Evolutionary conservation across 1,284 basidiomycete genomes (phyloP), one percentile per base, ranked within the genome.

Genomic region (Ganoderma lucidum): DNA sequence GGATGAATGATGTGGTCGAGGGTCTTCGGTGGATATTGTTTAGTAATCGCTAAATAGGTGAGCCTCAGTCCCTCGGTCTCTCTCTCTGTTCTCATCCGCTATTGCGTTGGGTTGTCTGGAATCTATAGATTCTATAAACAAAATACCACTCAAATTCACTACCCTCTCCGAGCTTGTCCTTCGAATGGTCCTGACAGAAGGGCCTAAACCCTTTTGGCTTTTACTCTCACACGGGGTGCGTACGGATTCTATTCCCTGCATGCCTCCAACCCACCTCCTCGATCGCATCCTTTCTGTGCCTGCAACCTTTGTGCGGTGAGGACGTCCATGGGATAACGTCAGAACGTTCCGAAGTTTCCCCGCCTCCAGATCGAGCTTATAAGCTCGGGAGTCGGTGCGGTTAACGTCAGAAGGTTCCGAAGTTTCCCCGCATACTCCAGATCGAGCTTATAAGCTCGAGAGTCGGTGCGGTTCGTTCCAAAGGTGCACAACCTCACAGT

Each of bases 21-120:
- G 77, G 77, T 19, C 35, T 79, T 48, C 74, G 74, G 55, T 79
- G 79, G 79, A 69, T 77, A 10, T 32, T 78, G 41, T 79, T 79
- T 71, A 77, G 78, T 62, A 76, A 76, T 68, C 74, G 78, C 12
- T 80, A 62, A 61, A 42, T 15, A 69, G 73, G 69, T 66, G 55
- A 14, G 64, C 61, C 6, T 12, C 28, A 32, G 28, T 17, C n/a
- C 19, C 17, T 35, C 41, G 42, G 30, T 32, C 51, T 15, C 19
- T 28, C 17, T 23, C 53, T 12, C 51, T 70, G 15, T 35, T 61
- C 58, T 68, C 56, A 63, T 64, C 12, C 14, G 9, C 41, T 9
- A 1, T 19, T 28, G 37, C 3, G 19, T 48, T 53, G 44, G 42
- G 61, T 42, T 9, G 12, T 42, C 35, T 28, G 42, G 39, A 60